These are phyloP conservation scores for Trichoderma afroharzianum DNA, from an alignment of 2,329 filamentous ascomycete species.

Conservation along the genomic window DNA sequence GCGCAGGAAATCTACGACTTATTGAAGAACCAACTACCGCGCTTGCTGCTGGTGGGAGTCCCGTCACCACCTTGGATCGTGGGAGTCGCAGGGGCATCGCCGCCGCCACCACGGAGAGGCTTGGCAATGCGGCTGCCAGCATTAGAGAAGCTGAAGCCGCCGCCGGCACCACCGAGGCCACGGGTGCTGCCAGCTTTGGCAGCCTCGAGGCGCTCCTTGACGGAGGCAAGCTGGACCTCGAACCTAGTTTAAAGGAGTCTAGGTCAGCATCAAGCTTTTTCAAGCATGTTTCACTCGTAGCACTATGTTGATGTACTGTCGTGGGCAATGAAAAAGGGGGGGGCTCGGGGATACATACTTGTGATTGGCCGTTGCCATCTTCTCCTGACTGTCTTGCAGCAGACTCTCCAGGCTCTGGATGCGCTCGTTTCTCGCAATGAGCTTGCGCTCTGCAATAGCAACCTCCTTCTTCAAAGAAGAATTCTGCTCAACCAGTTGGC, in stretches of 20 bases:
- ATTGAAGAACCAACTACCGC: slow-evolving; percentile 73
- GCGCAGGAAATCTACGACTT: slow-evolving; percentile 42
- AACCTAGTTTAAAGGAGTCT: slow-evolving; percentile 58
- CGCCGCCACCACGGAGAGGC: slow-evolving; percentile 60
- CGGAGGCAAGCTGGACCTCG: slow-evolving; percentile 91
- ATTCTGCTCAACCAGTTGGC: slow-evolving; percentile 97
- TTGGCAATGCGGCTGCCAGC: slow-evolving; percentile 67
- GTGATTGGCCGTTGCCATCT: slow-evolving; percentile 94
- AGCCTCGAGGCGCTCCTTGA: slow-evolving; percentile 95
- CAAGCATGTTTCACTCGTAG: neutral
- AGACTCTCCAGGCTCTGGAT: slow-evolving; percentile 91
- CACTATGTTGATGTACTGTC: slow-evolving; percentile 27
- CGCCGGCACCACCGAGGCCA: slow-evolving; percentile 65
- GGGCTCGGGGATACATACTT: slow-evolving; percentile 59
- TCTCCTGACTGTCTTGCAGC: slow-evolving; percentile 96
- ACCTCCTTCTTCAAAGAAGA: slow-evolving; percentile 97
- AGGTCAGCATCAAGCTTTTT: slow-evolving; percentile 13
- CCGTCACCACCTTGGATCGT: slow-evolving; percentile 57
- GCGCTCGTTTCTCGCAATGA: slow-evolving; percentile 93
- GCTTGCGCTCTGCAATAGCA: slow-evolving; percentile 93
- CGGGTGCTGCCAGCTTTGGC: slow-evolving; percentile 90
- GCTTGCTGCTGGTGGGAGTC: slow-evolving; percentile 56
- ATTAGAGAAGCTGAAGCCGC: slow-evolving; percentile 67
- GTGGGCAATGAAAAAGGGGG: neutral
- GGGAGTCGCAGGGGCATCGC: slow-evolving; percentile 47